Evolutionary conservation across 2,329 filamentous ascomycete genomes (phyloP).

Genomic region (Blastomyces percursus): DNA sequence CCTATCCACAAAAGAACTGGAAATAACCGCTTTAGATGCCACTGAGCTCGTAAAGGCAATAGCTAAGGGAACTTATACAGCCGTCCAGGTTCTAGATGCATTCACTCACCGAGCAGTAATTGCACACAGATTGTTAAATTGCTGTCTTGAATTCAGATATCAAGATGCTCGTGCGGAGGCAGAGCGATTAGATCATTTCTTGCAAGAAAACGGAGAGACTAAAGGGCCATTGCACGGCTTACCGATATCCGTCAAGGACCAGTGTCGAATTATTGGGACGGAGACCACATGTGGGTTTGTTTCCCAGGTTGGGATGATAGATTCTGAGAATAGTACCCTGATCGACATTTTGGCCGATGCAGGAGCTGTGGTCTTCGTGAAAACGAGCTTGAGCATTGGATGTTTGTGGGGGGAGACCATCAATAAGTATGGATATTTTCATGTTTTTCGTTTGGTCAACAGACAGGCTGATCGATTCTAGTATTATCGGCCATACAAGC

Average conservation of each 20-base stretch:
- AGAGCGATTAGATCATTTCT: conserved; percentile 14
- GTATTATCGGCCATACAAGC: conserved; percentile 30
- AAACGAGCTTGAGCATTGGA: conserved; percentile 18
- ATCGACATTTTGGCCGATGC: not conserved
- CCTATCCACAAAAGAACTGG: not conserved
- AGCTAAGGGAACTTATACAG: not conserved
- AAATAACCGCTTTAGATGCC: not conserved
- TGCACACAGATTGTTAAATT: conserved; percentile 19
- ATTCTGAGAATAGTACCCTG: not conserved
- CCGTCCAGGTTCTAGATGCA: conserved; percentile 7
- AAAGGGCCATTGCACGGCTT: conserved; percentile 19
- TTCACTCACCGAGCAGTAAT: conserved; percentile 20
- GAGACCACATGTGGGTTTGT: conserved; percentile 4
- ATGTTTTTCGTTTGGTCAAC: not conserved
- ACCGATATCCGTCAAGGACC: conserved; percentile 19
- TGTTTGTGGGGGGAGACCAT: conserved; percentile 2
- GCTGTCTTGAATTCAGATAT: conserved; percentile 10
- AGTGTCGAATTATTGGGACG: conserved; percentile 1
- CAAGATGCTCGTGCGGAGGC: conserved; percentile 8
- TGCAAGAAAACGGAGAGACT: conserved; percentile 11
- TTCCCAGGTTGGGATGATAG: not conserved
- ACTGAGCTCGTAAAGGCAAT: not conserved
- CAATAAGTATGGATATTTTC: not conserved
- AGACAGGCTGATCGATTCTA: not conserved
- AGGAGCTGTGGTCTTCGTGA: conserved; percentile 29